Percentiles rank a stretch among this genome's conserved stretches.
Conservation (phyloP, 495 filamentous ascomycete genomes). For the Trichoderma gamsii region DNA sequence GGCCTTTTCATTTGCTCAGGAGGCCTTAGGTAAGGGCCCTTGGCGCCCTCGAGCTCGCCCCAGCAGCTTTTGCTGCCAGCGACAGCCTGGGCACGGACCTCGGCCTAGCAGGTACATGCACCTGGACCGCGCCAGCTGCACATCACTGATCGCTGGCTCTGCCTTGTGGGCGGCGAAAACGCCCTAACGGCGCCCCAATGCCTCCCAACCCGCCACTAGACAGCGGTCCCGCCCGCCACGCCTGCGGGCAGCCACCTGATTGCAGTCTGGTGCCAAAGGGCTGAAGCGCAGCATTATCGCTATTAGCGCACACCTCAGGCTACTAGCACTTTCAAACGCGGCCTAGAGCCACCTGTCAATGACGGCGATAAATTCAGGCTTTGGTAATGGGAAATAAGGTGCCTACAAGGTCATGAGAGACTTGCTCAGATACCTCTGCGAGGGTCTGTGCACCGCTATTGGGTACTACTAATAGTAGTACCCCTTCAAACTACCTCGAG, state of each 20-base stretch:
- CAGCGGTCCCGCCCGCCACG: not conserved
- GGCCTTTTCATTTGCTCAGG: conserved; percentile 9
- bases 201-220: not conserved
- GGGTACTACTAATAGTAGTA: no score
- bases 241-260: conserved; percentile 1
- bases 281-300: not conserved
- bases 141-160: conserved; percentile 5
- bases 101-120: not conserved
- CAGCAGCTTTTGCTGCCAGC: not conserved
- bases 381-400: not conserved
- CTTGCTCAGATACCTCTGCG: no score
- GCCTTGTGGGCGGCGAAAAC: not conserved
- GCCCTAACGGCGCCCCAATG: not conserved
- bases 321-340: not conserved
- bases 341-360: not conserved
- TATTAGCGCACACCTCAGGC: not conserved
- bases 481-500: no score
- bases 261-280: not conserved
- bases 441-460: no score
- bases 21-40: conserved; percentile 12
- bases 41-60: not conserved
- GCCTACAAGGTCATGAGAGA: not conserved
- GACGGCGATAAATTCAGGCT: not conserved
- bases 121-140: not conserved
- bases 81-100: conserved; percentile 2